These are phyloP conservation scores for Rhizomucor pusillus DNA, from an alignment of 371 early-diverging fungal genomes.

Conservation along the genomic window DNA sequence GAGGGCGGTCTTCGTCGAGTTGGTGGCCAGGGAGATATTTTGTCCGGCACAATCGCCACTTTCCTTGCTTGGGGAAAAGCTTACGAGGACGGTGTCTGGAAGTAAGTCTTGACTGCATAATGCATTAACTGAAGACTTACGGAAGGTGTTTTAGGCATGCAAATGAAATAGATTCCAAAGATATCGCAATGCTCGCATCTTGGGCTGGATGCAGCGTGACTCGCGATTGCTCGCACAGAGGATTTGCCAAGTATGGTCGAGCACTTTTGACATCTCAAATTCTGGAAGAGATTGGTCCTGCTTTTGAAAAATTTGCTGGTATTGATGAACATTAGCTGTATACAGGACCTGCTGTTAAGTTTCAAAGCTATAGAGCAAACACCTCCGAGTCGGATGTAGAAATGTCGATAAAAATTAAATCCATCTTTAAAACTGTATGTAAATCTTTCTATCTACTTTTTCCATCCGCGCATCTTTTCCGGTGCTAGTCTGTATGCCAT, in stretches of 20 bases:
- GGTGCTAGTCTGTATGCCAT: too few relatives aligned
- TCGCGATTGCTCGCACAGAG: slow-evolving; percentile 61
- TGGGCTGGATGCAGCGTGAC: slow-evolving; percentile 71
- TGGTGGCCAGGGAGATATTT: slow-evolving; percentile 98
- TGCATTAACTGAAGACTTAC: neutral
- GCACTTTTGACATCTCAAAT: slow-evolving; percentile 76
- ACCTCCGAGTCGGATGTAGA: too few relatives aligned
- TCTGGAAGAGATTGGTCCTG: slow-evolving; percentile 66
- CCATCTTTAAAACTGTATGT: too few relatives aligned
- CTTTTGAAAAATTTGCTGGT: slow-evolving; percentile 29
- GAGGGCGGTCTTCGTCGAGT: slow-evolving; percentile 86
- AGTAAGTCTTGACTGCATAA: slow-evolving; percentile 29
- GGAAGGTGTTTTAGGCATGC: slow-evolving; percentile 25
- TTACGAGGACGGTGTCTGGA: slow-evolving; percentile 61
- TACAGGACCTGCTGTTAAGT: too few relatives aligned
- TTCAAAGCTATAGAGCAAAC: too few relatives aligned
- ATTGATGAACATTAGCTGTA: too few relatives aligned
- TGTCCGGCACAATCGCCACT: slow-evolving; percentile 85
- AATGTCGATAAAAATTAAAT: too few relatives aligned
- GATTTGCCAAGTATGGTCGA: slow-evolving; percentile 70
- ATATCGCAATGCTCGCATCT: slow-evolving; percentile 64
- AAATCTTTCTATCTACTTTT: too few relatives aligned
- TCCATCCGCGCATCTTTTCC: too few relatives aligned
- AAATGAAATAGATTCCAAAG: slow-evolving; percentile 36
- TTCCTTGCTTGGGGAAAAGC: slow-evolving; percentile 85